These are phyloP conservation scores for Lenzites betulinus DNA, from an alignment of 768 basidiomycete genomes.

Conservation along the genomic window DNA sequence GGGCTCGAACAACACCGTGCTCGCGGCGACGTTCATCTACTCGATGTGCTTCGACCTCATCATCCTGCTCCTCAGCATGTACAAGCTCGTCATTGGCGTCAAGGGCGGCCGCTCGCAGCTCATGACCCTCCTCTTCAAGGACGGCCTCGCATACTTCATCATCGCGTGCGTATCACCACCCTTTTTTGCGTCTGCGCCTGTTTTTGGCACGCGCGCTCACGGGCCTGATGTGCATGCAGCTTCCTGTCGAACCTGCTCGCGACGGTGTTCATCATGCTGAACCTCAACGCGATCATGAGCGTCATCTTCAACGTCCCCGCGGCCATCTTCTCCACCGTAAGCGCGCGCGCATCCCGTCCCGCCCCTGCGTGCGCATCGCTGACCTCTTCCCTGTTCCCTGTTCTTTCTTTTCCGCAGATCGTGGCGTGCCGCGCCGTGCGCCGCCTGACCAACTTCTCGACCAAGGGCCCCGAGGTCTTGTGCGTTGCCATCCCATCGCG, in stretches of 20 bases:
- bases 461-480: slow-evolving; percentile 52
- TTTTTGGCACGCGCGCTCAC: too few species aligned
- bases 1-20: slow-evolving; percentile 59
- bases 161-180: slow-evolving; percentile 54
- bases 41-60: slow-evolving; percentile 74
- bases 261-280: slow-evolving; percentile 60
- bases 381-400: neutral
- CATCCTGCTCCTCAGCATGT: slow-evolving; percentile 61
- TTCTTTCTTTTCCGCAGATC: too few species aligned
- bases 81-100: slow-evolving; percentile 49
- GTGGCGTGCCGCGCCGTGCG: slow-evolving; percentile 67
- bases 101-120: slow-evolving; percentile 44
- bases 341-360: slow-evolving; percentile 11
- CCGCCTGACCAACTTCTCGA: slow-evolving; percentile 60
- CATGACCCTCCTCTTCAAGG: slow-evolving; percentile 66
- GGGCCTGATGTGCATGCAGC: slow-evolving; percentile 18
- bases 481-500: slow-evolving; percentile 40
- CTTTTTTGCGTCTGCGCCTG: neutral
- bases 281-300: slow-evolving; percentile 71
- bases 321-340: slow-evolving; percentile 67
- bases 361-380: neutral
- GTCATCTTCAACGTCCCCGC: slow-evolving; percentile 76
- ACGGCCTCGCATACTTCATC: slow-evolving; percentile 75
- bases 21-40: slow-evolving; percentile 74
- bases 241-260: slow-evolving; percentile 47